Evolutionary conservation across 768 basidiomycete genomes (phyloP).

Genomic region (Chalciporus sphaerocephalus): DNA sequence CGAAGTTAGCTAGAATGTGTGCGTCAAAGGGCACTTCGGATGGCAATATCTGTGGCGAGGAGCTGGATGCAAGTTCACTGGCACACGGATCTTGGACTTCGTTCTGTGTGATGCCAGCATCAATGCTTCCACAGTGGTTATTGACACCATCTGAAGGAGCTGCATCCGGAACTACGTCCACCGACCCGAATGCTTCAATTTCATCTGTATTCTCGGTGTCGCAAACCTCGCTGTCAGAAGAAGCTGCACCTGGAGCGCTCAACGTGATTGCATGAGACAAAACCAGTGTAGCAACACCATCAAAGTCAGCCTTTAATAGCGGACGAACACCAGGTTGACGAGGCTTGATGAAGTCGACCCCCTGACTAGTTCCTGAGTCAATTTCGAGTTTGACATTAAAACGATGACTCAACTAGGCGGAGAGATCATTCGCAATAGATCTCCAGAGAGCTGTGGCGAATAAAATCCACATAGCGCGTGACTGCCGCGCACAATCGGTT

Average conservation of each 20-base stretch:
- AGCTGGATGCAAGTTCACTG: too few species aligned
- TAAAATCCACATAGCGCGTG: background rate
- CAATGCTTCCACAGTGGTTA: too few species aligned
- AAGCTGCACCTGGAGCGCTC: background rate
- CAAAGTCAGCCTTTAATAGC: background rate
- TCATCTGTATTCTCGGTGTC: too few species aligned
- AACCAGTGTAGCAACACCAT: background rate
- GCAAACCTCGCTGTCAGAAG: background rate
- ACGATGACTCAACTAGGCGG: background rate
- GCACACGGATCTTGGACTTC: background rate
- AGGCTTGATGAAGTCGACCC: background rate
- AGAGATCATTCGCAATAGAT: background rate
- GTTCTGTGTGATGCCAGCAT: background rate
- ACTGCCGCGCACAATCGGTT: background rate
- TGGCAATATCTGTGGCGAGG: too few species aligned
- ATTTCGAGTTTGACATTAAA: too few species aligned
- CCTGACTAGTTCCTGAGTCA: background rate
- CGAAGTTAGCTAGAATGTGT: background rate
- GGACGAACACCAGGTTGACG: background rate
- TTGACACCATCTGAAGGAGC: too few species aligned
- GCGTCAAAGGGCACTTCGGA: conserved; percentile 3
- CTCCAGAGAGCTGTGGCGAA: too few species aligned
- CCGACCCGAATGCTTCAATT: too few species aligned
- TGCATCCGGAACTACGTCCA: too few species aligned
- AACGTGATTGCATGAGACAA: background rate